Evolutionary conservation across 2,329 filamentous ascomycete genomes (phyloP), one percentile per base, ranked within the genome.

Genomic region (Coniella lustricola): DNA sequence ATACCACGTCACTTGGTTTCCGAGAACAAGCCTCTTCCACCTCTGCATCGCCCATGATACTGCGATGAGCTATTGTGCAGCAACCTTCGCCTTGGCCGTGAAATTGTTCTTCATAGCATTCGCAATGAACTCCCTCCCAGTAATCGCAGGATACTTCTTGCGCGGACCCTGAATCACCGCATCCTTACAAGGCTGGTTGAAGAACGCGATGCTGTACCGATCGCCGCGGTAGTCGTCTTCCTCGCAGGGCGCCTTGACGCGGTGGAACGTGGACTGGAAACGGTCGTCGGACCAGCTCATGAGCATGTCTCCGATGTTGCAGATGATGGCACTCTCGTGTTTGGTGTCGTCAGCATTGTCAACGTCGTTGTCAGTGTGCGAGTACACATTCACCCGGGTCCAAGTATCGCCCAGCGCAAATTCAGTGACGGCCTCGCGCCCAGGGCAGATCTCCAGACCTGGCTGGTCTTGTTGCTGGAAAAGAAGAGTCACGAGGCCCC

Each of bases 211-310:
- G 54, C 72, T 76, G 56, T 78, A 80, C 36, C 77, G 67, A 52
- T 73, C 70, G 3, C 74, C 74, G 54, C 69, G 79, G 56, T 71
- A 77, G 48, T 67, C 65, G 1, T 55, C 58, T 55, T 73, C 68
- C 42, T 54, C 51, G 8, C 38, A 46, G 16, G 51, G 51, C 17
- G 51, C 51, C 29, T 54, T 54, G 34, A 81, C 76, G 1, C 76
- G 67, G 59, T 80, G 77, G 48, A 79, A 79, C 0, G 76, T 79
- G 20, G 71, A 76, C 60, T 79, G 80, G 62, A 80, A 79, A n/a
- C 75, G 67, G 57, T 80, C 77, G 54, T 81, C 76, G 7, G 69
- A 74, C 75, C 76, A 79, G 25, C 67, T 71, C 77, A 81, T 79
- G 16, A 81, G 62, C 51, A 80, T 62, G 57, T 81, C 77, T 1